Base-by-base conservation (phyloP, 495 filamentous ascomycete genomes). In the Sabuloglossum arenarium region DNA sequence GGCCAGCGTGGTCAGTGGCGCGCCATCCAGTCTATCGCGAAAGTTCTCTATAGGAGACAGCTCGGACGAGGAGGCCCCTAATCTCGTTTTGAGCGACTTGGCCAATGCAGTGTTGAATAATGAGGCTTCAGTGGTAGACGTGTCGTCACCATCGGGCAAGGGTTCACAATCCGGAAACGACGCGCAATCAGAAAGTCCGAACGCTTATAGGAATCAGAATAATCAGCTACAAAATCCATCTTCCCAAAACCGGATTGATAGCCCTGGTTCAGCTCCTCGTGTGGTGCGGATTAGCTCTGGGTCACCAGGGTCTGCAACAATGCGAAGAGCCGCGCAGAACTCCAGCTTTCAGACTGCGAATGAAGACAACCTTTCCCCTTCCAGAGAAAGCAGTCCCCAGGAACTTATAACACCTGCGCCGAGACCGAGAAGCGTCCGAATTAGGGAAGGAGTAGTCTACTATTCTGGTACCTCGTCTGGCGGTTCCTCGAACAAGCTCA, bases 51-150 rank as follows among this genome's bases (percentile, higher is more conserved):
- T 60, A 8, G 63, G 57, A 3, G 84, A 88, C 62, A 88, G 83
- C 68, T 87, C 84, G 19, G 85, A 89, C 62, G 84, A 87, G 57
- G 80, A 83, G 59, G 72, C 76, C 8, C 77, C 76, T 23, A 72
- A 79, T 25, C 83, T 82, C 58, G 84, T 86, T 67, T 80, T 87
- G 62, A 88, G 84, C 61, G 85, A 85, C 32, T 75, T 84, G 34
- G 85, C 84, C 9, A 87, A 86, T 61, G 84, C 83, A 24, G 69
- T 89, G 12, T 69, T 89, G 6, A 79, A 82, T 56, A 81, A 81
- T 60, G 78, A 79, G 52, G 76, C 75, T 12, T 65, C 75, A 55
- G 57, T 67, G 42, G 59, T 69, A 16, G 73, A 72, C 24, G 68
- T 67, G 28, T 75, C 77, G 43, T 75, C 78, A 28, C 75, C 79